These are phyloP conservation scores for Annulohypoxylon maeteangense DNA, from an alignment of 495 filamentous ascomycete species.

Conservation along the genomic window DNA sequence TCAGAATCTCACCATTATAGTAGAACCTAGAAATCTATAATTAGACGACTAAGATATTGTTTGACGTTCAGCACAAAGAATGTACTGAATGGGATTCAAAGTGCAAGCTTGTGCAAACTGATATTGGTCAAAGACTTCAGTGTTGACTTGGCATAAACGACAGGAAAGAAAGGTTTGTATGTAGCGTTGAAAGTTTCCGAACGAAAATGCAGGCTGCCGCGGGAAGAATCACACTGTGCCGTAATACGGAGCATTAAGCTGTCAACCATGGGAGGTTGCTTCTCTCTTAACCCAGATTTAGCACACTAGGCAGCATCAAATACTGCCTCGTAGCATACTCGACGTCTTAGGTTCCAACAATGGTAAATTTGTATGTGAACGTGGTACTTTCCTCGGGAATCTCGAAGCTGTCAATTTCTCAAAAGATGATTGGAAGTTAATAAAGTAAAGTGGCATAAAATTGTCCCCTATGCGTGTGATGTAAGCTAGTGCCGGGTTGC, in stretches of 20 bases:
- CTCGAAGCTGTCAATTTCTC: not conserved
- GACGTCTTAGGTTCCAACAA: slow-evolving; percentile 2
- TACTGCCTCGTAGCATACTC: not conserved
- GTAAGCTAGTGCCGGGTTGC: not conserved
- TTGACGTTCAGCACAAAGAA: slow-evolving; percentile 28
- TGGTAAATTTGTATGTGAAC: slow-evolving; percentile 19
- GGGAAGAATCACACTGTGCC: slow-evolving; percentile 20
- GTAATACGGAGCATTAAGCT: slow-evolving; percentile 2
- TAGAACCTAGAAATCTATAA: slow-evolving; percentile 18
- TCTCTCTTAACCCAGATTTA: not conserved
- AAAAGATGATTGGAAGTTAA: not conserved
- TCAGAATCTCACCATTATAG: slow-evolving; percentile 35
- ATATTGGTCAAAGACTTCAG: slow-evolving; percentile 20
- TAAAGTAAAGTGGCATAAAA: not conserved
- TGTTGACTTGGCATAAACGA: slow-evolving; percentile 11
- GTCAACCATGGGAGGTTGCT: slow-evolving; percentile 4
- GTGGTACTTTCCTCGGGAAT: slow-evolving; percentile 18
- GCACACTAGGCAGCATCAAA: not conserved
- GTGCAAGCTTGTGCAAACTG: slow-evolving; percentile 16
- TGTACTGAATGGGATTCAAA: slow-evolving; percentile 1
- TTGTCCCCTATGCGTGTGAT: slow-evolving; percentile 7
- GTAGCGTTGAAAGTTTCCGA: not conserved
- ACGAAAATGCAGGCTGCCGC: slow-evolving; percentile 9
- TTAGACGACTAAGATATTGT: slow-evolving; percentile 31
- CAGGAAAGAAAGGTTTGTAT: slow-evolving; percentile 10